phyloP scores from a whole-genome alignment of 192 early-diverging fungal genomes.

The Entophlyctis luteolus region DNA sequence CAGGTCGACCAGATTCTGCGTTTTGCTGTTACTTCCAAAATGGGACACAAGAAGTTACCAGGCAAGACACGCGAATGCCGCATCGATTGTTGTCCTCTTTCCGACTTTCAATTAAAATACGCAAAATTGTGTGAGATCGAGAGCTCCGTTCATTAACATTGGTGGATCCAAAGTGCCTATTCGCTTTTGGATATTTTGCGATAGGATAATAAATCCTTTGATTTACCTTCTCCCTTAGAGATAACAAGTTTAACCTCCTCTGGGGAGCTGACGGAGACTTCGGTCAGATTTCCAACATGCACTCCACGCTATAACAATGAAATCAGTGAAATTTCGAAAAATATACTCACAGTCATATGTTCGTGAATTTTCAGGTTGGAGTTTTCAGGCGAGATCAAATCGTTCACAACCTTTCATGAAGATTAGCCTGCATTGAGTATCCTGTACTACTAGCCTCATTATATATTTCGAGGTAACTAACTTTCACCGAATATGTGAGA shows the following conservation, averaged over 20 bases:
- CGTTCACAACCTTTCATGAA: constrained; percentile 58
- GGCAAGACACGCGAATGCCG: constrained; percentile 11
- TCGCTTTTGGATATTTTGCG: constrained; percentile 12
- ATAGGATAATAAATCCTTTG: neutral
- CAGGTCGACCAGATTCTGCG: constrained; percentile 86
- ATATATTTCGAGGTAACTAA: constrained; percentile 98
- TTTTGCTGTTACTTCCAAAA: neutral
- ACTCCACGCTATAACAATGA: constrained; percentile 35
- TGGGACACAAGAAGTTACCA: neutral
- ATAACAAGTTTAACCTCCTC: constrained; percentile 43
- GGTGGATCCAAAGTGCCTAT: constrained; percentile 85
- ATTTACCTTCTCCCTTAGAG: constrained; percentile 35
- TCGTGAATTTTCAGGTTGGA: constrained; percentile 84
- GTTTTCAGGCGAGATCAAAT: constrained; percentile 80
- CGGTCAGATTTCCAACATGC: constrained; percentile 49
- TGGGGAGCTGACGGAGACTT: constrained; percentile 45
- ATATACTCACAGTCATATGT: constrained; percentile 25
- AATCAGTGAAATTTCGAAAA: neutral
- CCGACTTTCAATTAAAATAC: constrained; percentile 57
- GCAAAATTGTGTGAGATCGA: constrained; percentile 94
- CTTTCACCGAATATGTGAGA: constrained; percentile 84
- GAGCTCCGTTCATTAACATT: constrained; percentile 89
- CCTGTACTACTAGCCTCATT: constrained; percentile 61
- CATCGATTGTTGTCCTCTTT: neutral
- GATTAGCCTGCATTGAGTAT: neutral